Evolutionary conservation across 208 protist genomes (phyloP), one percentile per base, ranked within the genome.

Genomic region (Trypanosoma caninum): DNA sequence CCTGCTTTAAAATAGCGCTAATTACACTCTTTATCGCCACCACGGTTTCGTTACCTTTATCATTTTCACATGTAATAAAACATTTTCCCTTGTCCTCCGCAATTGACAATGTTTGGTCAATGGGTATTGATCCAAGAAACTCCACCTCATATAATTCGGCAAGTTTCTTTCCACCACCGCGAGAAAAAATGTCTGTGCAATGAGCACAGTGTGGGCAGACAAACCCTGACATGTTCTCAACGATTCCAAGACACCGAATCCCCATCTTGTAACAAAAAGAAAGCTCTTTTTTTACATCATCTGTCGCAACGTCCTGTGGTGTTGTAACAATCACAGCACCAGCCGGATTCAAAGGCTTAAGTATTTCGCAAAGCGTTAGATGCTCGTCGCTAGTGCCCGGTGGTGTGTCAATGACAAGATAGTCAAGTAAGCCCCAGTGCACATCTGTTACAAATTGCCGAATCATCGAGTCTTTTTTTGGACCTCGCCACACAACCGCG

Each of bases 401-500:
- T 22, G 94, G 94, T 16, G 94, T 97, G 80, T 97, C 94, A 45
- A 97, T 78, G 62, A 97, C 88, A 0, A 97, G 71, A 58, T 88
- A 91, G 65, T 97, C 94, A 9, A 97, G 65, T 11, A 64, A 61
- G 16, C 87, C 92, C 92, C 94, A 97, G 46, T 81, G 53, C 16
- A 97, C 90, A 33, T 96, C 86, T 34, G 58, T 78, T 31, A 97
- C 56, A 50, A 97, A 97, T 62, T 97, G 89, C 60, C 94, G 95
- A 59, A 97, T 97, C 82, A 97, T 93, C 28, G 79, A 78, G 58
- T 95, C 87, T 66, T 97, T 97, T 62, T 90, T 93, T 3, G 92
- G 90, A 0, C 94, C 90, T 40, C 99, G 86, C 98, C 98, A 99
- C 61, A 99, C 97, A 8, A 99, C 96, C 2, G 98, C 98, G 52